Base-by-base conservation (phyloP, 2,329 filamentous ascomycete species). In the Aspergillus jensenii region DNA sequence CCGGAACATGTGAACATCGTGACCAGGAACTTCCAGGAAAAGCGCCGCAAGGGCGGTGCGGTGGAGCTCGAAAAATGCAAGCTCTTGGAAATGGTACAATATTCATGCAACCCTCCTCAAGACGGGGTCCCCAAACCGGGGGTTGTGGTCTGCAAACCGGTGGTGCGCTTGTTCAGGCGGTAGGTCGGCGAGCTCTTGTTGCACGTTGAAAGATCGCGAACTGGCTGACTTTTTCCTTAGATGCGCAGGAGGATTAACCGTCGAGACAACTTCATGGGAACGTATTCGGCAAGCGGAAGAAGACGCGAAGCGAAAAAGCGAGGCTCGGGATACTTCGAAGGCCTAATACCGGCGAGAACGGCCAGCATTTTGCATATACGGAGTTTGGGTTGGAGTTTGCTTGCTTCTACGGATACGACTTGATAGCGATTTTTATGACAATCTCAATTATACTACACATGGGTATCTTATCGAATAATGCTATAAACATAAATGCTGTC, bases 221-320 rank as follows among this genome's bases (percentile, higher is more conserved):
- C 12, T 21, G 11, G 31, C 51, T 53, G 43, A 53, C 51, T n/a
- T 19, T 14, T 14, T 33, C 23, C 12, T 17, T 48, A 77, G 75
- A 58, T 78, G 84, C 69, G 79, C 78, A 25, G 76, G 79, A 64
- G 83, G 83, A 19, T 68, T 86, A 64, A 83, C 79, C 47, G 82
- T 87, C 14, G 85, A 88, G 70, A 87, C 85, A 35, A 88, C 85
- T 37, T 77, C 79, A 49, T 86, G 83, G 83, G 85, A 87, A 67
- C 77, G 70, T 35, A 59, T 71, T 17, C 56, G 67, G 33, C 48
- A 66, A 49, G 65, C 65, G 23, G 69, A 76, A 64, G 74, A 75
- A 65, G 71, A 68, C 15, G 68, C 69, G 66, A 68, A 66, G 62
- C 62, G 63, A 49, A 61, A 64, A 45, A 44, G 64, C 41, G 64